Evolutionary conservation across 176 grass and related monocot genomes (phyloP), one percentile per base, ranked within the genome.

Genomic region (Rhipidocladum racemiflorum): DNA sequence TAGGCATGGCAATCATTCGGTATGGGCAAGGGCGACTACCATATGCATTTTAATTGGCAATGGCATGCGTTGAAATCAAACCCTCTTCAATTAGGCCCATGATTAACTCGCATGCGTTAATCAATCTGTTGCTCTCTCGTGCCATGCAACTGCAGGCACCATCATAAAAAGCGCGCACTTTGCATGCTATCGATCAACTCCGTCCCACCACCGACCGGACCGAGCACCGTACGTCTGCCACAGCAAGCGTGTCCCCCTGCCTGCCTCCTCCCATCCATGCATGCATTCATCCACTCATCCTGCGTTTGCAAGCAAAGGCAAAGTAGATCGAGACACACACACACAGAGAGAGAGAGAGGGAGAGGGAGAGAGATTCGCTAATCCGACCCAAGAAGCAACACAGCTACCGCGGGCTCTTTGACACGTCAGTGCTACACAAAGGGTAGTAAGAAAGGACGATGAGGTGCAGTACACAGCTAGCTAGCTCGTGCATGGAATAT

Each of bases 221-320:
- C 30, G 16, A 39, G 35, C 35, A 14, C 35, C 65, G 65, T 68
- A 68, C 35, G 34, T 36, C 34, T 27, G 23, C 35, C 34, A 60
- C 53, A 60, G 73, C 54, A 32, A 38, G 34, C 35, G 74, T 76
- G 74, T 61, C 74, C 13, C 10, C 51, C 51, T 75, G 72, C 51
- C 72, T 35, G 72, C 51, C 34, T 39, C 50, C 72, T 6, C 18
- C 48, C 71, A 0, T 67, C 5, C 61, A 18, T 65, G 61, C 62
- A 51, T 21, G 7, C 16, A 4, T 32, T 9, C 72, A 24, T 6
- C 11, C 50, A 24, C 36, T 1, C 38, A 39, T 76, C 34, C 74
- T 44, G 74, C 74, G 74, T 43, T 29, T 29, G 55, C 55, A 76
- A 76, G 74, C 74, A 76, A 76, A 61, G 55, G 2, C 17, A 11